Percentiles rank a stretch among this genome's conserved stretches.
Conservation (phyloP, 192 early-diverging fungal genomes). For the Helicostylum pulchrum region DNA sequence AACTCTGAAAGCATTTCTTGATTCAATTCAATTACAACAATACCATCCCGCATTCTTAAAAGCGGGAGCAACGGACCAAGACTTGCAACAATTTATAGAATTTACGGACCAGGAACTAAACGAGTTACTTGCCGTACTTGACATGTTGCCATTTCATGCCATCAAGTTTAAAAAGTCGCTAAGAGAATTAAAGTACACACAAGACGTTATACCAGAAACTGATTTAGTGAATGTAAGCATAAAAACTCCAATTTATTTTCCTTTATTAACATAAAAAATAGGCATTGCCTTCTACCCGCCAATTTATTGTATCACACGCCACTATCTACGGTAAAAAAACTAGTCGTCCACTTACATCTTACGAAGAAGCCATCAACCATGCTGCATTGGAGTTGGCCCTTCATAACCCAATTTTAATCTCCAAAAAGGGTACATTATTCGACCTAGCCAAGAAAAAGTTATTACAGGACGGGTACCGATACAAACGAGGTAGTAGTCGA, state of each 20-base stretch:
- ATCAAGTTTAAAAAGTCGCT: constrained; percentile 47
- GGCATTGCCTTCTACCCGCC: constrained; percentile 24
- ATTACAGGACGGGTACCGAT: constrained; percentile 47
- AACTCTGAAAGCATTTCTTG: constrained; percentile 42
- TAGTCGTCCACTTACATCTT: constrained; percentile 45
- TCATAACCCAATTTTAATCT: constrained; percentile 40
- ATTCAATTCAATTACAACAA: constrained; percentile 45
- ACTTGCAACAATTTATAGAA: constrained; percentile 43
- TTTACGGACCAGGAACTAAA: constrained; percentile 53
- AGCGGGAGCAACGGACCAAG: constrained; percentile 48
- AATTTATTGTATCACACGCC: constrained; percentile 49
- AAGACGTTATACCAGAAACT: constrained; percentile 27
- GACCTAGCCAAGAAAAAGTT: constrained; percentile 50
- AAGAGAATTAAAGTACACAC: constrained; percentile 39
- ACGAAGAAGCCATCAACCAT: constrained; percentile 52
- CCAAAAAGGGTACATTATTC: constrained; percentile 45
- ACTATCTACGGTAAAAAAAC: constrained; percentile 55
- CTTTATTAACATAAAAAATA: constrained; percentile 4
- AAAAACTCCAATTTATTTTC: neutral
- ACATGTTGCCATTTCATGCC: constrained; percentile 53
- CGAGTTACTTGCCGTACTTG: constrained; percentile 42
- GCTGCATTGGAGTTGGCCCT: constrained; percentile 48
- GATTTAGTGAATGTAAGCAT: constrained; percentile 7
- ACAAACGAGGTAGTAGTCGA: constrained; percentile 54
- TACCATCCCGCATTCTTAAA: constrained; percentile 44